These are phyloP conservation scores for Colletotrichum theobromicola DNA, from an alignment of 2,329 filamentous ascomycete genomes.

Conservation along the genomic window DNA sequence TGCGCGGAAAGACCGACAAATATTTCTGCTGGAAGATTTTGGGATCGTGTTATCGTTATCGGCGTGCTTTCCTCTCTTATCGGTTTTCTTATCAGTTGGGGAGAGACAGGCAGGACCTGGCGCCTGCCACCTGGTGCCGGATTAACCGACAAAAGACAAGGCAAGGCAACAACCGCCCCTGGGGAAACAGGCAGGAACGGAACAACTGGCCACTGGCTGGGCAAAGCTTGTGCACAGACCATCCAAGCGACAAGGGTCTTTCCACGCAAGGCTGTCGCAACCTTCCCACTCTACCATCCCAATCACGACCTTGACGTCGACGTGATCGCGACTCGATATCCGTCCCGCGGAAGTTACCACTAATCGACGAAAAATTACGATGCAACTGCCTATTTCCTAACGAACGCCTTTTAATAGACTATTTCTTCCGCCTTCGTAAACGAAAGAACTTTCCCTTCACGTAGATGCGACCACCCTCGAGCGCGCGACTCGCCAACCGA, in stretches of 20 bases:
- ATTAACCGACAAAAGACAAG: not conserved
- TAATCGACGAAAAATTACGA: not conserved
- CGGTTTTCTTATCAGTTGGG: not conserved
- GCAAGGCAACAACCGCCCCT: not conserved
- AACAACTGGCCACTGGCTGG: slow-evolving; percentile 18
- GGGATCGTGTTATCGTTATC: not conserved
- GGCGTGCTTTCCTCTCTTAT: not conserved
- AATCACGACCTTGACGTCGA: slow-evolving; percentile 12
- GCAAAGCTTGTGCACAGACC: slow-evolving; percentile 19
- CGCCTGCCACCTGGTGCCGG: not conserved
- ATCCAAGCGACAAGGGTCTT: slow-evolving; percentile 16
- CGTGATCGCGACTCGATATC: slow-evolving; percentile 1
- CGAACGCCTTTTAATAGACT: not conserved
- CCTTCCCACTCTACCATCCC: slow-evolving; percentile 12
- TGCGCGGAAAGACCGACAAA: slow-evolving; percentile 6
- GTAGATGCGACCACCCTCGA: not conserved
- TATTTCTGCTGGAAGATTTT: slow-evolving; percentile 19
- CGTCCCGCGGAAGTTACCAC: not conserved
- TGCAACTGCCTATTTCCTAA: not conserved
- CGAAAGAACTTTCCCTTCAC: not conserved
- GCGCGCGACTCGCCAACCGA: not conserved
- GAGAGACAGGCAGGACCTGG: not conserved
- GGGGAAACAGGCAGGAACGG: slow-evolving; percentile 13
- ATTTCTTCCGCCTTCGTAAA: not conserved
- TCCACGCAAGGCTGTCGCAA: slow-evolving; percentile 25